These are phyloP conservation scores for Debaryomyces fabryi DNA, from an alignment of 1,139 yeast species.

Conservation along the genomic window DNA sequence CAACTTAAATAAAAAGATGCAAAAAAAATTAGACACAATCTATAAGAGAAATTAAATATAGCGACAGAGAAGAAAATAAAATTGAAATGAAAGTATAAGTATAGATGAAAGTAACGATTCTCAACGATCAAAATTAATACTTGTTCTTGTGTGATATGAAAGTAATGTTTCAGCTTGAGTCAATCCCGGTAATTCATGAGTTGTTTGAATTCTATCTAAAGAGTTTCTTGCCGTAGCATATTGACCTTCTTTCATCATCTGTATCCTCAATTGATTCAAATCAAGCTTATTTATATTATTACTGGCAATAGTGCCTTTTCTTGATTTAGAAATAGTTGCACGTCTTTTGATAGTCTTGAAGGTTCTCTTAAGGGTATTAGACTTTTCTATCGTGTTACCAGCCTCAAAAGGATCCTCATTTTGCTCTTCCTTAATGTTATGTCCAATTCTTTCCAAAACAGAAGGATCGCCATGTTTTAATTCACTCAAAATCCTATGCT, in stretches of 20 bases:
- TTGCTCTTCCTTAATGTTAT: slow-evolving; percentile 14
- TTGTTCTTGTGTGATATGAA: slow-evolving; percentile 46
- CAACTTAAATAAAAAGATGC: neutral
- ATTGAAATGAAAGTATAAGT: neutral
- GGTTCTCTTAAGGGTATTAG: slow-evolving; percentile 34
- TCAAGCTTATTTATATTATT: slow-evolving; percentile 37
- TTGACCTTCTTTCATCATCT: slow-evolving; percentile 47
- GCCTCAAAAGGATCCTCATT: slow-evolving; percentile 6
- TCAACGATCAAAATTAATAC: slow-evolving; percentile 27
- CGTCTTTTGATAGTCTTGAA: slow-evolving; percentile 40
- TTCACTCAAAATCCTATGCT: slow-evolving; percentile 41
- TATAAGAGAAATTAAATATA: neutral
- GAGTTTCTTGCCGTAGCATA: slow-evolving; percentile 34
- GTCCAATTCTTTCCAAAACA: slow-evolving; percentile 37
- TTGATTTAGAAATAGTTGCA: slow-evolving; percentile 27
- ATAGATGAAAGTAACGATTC: neutral
- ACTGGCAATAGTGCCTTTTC: slow-evolving; percentile 25
- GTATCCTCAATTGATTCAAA: slow-evolving; percentile 39
- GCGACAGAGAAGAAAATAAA: neutral
- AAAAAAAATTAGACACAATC: neutral
- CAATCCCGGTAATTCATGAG: slow-evolving; percentile 54
- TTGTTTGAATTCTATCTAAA: slow-evolving; percentile 45
- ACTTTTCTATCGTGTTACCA: slow-evolving; percentile 15
- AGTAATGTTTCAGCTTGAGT: slow-evolving; percentile 53
- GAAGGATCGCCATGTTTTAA: slow-evolving; percentile 40